Conservation (phyloP, 176 grass and related monocot species). For the Carex parvula region DNA sequence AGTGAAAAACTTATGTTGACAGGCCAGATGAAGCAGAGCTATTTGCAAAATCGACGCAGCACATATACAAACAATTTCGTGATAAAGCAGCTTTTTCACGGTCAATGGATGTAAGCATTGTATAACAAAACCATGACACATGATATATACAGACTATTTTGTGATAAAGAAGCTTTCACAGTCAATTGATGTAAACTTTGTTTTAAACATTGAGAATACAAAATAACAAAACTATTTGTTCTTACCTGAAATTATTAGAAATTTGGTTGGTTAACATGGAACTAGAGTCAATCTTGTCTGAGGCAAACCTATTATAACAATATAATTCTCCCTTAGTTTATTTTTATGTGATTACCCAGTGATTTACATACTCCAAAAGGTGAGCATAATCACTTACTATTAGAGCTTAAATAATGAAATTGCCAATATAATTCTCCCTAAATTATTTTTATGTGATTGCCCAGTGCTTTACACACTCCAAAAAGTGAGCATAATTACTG, state of each 20-base stretch:
- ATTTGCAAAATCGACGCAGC: constrained; percentile 72
- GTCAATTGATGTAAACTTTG: constrained; percentile 60
- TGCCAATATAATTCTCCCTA: constrained; percentile 15
- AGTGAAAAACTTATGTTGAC: constrained; percentile 35
- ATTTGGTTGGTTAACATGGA: not conserved
- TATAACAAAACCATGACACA: not conserved
- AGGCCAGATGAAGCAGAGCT: constrained; percentile 77
- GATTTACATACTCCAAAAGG: not conserved
- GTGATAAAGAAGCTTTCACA: constrained; percentile 81
- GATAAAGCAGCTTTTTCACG: constrained; percentile 93
- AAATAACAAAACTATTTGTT: not conserved
- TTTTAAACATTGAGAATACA: not conserved
- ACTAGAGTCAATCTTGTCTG: not conserved
- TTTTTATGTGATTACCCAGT: constrained; percentile 21
- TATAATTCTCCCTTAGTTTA: constrained; percentile 18
- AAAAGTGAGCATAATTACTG: not conserved
- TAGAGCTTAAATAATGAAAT: not conserved
- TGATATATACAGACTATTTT: constrained; percentile 59
- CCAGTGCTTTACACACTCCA: not conserved
- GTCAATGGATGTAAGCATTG: constrained; percentile 76
- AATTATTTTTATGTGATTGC: constrained; percentile 24
- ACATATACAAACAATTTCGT: constrained; percentile 74
- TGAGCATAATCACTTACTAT: not conserved
- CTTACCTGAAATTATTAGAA: not conserved
- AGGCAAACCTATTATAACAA: constrained; percentile 18